Base-by-base conservation (phyloP, 2,329 filamentous ascomycete genomes). In the Fusarium haematococcum region DNA sequence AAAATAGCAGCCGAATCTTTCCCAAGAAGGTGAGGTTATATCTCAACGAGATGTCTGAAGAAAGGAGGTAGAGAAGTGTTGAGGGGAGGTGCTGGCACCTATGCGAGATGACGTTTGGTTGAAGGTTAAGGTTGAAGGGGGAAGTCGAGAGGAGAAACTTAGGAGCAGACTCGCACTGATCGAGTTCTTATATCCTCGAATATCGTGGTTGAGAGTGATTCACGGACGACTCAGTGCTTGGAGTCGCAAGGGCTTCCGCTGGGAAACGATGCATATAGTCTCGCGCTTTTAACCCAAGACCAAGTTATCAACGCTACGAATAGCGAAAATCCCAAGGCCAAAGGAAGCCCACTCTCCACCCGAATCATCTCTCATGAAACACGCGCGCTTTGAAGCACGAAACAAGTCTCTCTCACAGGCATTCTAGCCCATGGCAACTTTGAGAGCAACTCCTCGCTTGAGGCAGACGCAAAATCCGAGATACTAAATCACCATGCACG, bases 131-230 rank as follows among this genome's bases (percentile, higher is more conserved):
- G 54, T 43, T 32, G 54, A 39, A 14, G 27, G 54, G 37, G 37
- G 54, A 30, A 14, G 56, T 30, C 14, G 16, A 23, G 67, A 33
- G 43, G 23, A 61, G 68, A 43, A 50, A 45, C 23, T 35, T 9
- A 39, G 59, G 45, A 35, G 57, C 10, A 20, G 16, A 30, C 33
- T 57, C 50, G 41, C 41, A 62, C 43, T 69, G 30, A 23, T 39
- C 25, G 30, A 66, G 65, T n/a, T 62, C 74, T 75, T 69, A 67
- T 75, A 75, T 16, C 71, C 48, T 32, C 50, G 2, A 13, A 32
- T 52, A 10, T 11, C 27, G n/a, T n/a, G 37, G 32, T 20, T 32
- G 35, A 61, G 66, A 61, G 71, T 74, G 71, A 74, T 65, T 74
- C 71, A 75, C 43, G 23, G 16, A 50, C 45, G n/a, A 13, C 68